Base-by-base conservation (phyloP, 2,329 filamentous ascomycete species). In the Pseudopyricularia cyperi region DNA sequence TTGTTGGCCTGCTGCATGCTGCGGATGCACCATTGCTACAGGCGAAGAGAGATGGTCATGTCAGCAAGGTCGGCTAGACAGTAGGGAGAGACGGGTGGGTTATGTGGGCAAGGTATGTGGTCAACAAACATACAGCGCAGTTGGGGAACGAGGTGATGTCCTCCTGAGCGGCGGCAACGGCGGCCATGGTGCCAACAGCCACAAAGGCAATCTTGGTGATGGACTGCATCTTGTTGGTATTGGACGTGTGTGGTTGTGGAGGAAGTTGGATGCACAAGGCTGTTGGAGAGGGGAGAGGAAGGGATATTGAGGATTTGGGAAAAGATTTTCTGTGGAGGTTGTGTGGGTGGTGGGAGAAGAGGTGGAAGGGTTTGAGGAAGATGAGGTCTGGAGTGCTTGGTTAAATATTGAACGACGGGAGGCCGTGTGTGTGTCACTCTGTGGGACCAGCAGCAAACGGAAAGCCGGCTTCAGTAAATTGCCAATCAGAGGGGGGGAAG, bases 111-210 rank as follows among this genome's bases (percentile, higher is more conserved):
- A 30, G 39, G 52, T 15, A 54, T 19, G 11, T 34, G 28, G 12
- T 7, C 19, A 35, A 7, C 34, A 46, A 7, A 70, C 76, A 71
- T 74, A 80, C 77, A 64, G 71, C 76, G 59, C 77, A 81, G 17
- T 61, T 53, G 33, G 75, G 69, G 50, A 79, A 71, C 52, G 65
- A 64, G 52, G 62, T 59, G 47, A 66, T 50, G 55, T 66, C 60
- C 61, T 76, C 37, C 39, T 44, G 73, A 39, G 69, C 72, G 17
- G 64, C 64, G 55, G 61, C 68, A 39, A 68, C 60, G 48, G 68
- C 65, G 56, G 67, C 67, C 52, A 72, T 60, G 57, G 68, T 61
- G 62, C 67, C 67, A 59, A 72, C 57, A 55, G 72, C 60, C 57
- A 60, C 55, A 51, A 63, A 44, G 58, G 39, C 19, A 32, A 51